A percentile compares a stretch with the other conserved stretches of the same genome.
These are phyloP conservation scores for Kalmanozyma brasiliensis DNA, from an alignment of 1,284 basidiomycete genomes.

Conservation along the genomic window DNA sequence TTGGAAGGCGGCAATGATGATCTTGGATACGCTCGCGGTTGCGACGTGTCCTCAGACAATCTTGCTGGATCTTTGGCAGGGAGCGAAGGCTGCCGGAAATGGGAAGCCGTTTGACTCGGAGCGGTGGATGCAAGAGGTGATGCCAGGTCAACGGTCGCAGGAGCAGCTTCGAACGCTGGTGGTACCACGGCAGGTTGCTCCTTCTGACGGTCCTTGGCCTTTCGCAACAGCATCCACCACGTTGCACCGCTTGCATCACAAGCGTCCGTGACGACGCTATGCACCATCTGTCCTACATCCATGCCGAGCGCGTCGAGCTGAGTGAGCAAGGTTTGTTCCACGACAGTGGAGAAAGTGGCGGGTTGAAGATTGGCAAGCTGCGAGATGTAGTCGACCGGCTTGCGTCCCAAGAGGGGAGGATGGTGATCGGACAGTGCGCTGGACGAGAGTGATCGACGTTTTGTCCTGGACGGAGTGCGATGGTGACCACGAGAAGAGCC, in stretches of 20 bases:
- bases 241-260: slow-evolving; percentile 90
- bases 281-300: slow-evolving; percentile 92
- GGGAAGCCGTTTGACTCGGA: not conserved
- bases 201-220: slow-evolving; percentile 73
- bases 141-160: not conserved
- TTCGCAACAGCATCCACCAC: slow-evolving; percentile 95
- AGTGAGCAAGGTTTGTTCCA: slow-evolving; percentile 84
- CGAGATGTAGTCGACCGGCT: slow-evolving; percentile 74
- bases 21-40: slow-evolving; percentile 5
- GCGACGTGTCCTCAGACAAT: slow-evolving; percentile 19
- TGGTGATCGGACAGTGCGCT: slow-evolving; percentile 63
- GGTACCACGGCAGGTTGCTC: slow-evolving; percentile 8
- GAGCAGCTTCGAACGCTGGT: not conserved
- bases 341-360: slow-evolving; percentile 80
- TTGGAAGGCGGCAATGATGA: slow-evolving; percentile 15
- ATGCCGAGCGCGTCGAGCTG: slow-evolving; percentile 81
- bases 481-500: slow-evolving; percentile 69
- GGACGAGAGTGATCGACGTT: slow-evolving; percentile 82
- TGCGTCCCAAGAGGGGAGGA: slow-evolving; percentile 41
- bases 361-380: slow-evolving; percentile 78
- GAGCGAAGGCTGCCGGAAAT: slow-evolving; percentile 21
- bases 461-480: slow-evolving; percentile 91
- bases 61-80: slow-evolving; percentile 41
- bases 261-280: slow-evolving; percentile 88
- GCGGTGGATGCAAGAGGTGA: not conserved